Base-by-base conservation (phyloP, 805 yeast species). In the Limtongozyma cylindracea region DNA sequence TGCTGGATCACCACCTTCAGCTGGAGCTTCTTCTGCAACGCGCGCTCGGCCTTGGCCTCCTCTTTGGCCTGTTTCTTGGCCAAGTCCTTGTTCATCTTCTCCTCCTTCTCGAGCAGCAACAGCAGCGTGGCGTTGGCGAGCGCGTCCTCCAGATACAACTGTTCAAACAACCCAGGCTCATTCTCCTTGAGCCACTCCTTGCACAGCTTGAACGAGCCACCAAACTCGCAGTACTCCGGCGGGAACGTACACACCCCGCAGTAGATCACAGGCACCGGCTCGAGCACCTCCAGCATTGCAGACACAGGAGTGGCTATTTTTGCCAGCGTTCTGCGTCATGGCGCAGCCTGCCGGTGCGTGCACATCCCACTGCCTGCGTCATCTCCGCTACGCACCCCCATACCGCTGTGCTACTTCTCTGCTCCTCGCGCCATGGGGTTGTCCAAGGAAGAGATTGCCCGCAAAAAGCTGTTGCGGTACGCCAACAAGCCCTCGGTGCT, bases 201-300 rank as follows among this genome's bases (percentile, higher is more conserved):
- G 48, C 96, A 82, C 38, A 76, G 64, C 38, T 68, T 70, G 43
- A 74, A 56, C 13, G 67, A 49, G 20, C 72, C 74, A 8, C 92
- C 88, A 39, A 82, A 82, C 40, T 84, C 95, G 49, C 96, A 82
- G 47, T 68, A 82, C 44, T 62, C 93, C 4, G 77, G 77, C n/a
- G 93, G 92, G 38, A 60, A 68, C 2, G 77, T 47, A 40, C 93
- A 77, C 9, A 76, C 60, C 4, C 64, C 78, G 41, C 93, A 77
- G 47, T 77, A 77, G 10, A 57, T 36, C 11, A 68, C 61, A n/a
- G n/a, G n/a, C n/a, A n/a, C n/a, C n/a, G n/a, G n/a, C n/a, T n/a
- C n/a, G n/a, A n/a, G n/a, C n/a, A n/a, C n/a, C n/a, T n/a, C n/a
- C n/a, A n/a, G n/a, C n/a, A n/a, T n/a, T n/a, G n/a, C n/a, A n/a